phyloP scores from a whole-genome alignment of 1,284 basidiomycete species.

The Puccinia horiana region DNA sequence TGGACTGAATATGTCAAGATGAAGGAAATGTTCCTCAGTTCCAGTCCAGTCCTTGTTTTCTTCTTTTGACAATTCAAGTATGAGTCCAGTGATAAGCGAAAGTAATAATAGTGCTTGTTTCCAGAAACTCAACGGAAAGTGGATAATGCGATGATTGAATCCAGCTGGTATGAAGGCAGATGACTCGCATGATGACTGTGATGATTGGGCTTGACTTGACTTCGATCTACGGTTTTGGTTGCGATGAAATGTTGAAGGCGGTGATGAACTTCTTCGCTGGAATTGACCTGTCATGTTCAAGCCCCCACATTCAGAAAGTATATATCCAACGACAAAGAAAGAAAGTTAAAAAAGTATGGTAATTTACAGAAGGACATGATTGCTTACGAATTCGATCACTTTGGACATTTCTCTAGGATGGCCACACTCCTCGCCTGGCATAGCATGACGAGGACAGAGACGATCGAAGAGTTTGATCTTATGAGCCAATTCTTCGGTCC shows the following conservation, averaged over 20 bases:
- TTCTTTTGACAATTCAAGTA: constrained; percentile 3
- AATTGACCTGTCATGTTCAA: constrained; percentile 33
- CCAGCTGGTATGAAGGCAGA: neutral
- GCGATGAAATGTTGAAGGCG: neutral
- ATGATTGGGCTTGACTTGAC: neutral
- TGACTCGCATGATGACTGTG: constrained; percentile 4
- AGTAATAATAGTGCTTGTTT: neutral
- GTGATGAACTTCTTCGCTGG: constrained; percentile 42
- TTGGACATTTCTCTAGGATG: constrained; percentile 13
- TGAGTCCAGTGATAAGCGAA: no score
- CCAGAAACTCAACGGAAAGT: constrained; percentile 4
- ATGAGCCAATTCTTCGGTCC: constrained; percentile 8
- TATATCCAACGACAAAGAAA: neutral
- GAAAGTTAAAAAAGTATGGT: neutral
- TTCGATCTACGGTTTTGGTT: neutral
- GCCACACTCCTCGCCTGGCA: neutral
- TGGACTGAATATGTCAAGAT: constrained; percentile 53
- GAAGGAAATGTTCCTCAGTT: neutral
- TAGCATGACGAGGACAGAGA: constrained; percentile 6
- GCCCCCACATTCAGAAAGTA: neutral
- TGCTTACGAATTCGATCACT: constrained; percentile 26
- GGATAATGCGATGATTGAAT: constrained; percentile 21
- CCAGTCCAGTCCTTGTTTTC: neutral
- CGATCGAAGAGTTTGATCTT: constrained; percentile 32
- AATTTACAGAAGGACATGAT: neutral